These are phyloP conservation scores for Trichopus zeylanicus DNA, from an alignment of 116 monocot genomes.

Conservation along the genomic window DNA sequence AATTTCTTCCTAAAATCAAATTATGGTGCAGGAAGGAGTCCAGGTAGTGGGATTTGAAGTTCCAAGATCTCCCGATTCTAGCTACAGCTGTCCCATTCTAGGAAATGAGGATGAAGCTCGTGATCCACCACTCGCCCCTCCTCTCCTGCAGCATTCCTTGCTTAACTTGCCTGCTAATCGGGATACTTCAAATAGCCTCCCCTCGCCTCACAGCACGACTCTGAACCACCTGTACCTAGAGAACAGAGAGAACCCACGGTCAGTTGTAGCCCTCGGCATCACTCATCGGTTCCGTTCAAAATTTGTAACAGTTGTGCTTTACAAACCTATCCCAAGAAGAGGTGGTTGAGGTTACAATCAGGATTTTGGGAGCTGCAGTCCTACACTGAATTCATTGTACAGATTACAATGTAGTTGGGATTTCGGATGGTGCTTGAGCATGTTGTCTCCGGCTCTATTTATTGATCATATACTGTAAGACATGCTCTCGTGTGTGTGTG, in stretches of 20 bases:
- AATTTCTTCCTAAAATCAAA: neutral
- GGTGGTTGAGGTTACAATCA: conserved; percentile 1
- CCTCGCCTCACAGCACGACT: conserved; percentile 45
- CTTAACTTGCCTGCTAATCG: conserved; percentile 23
- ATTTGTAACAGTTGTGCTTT: conserved; percentile 61
- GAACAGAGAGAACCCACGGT: conserved; percentile 47
- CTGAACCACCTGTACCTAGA: conserved; percentile 79
- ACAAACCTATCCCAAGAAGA: conserved; percentile 56
- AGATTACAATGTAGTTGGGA: too few relatives aligned
- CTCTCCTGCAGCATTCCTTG: conserved; percentile 55
- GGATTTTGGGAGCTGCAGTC: too few relatives aligned
- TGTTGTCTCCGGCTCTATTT: too few relatives aligned
- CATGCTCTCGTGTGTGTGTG: conserved; percentile 32
- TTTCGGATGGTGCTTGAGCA: too few relatives aligned
- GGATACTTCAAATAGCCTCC: conserved; percentile 28
- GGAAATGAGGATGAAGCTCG: conserved; percentile 48
- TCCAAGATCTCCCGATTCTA: conserved; percentile 59
- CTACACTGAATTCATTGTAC: too few relatives aligned
- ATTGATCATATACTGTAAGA: too few relatives aligned
- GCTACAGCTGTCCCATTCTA: conserved; percentile 43
- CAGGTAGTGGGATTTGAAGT: conserved; percentile 57
- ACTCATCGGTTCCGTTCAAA: conserved; percentile 60
- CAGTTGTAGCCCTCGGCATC: conserved; percentile 55
- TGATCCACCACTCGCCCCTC: conserved; percentile 54
- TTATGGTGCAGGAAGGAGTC: conserved; percentile 35